Evolutionary conservation across 805 yeast species (phyloP), one percentile per base, ranked within the genome.

Genomic region (Wickerhamomyces mucosus): DNA sequence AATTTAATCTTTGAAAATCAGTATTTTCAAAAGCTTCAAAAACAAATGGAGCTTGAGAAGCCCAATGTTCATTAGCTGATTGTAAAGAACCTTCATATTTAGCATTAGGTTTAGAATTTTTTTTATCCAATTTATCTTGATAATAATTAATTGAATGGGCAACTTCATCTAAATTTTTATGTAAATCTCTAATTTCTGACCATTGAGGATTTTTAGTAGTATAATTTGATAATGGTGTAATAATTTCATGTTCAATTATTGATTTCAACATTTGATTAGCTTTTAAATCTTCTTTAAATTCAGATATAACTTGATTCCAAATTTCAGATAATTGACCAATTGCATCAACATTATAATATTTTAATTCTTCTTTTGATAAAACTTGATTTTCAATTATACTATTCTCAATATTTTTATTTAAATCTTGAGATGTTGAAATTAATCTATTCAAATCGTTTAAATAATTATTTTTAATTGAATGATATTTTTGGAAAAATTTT

Each of bases 1-100:
- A 66, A 37, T 57, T 63, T 54, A 72, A 65, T 58, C 83, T 74
- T 54, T 60, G 59, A 46, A 60, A 66, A 51, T 85, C 94, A 43
- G 78, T 75, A 39, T 64, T 65, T 49, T 84, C 92, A 51, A 85
- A 78, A 41, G 73, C 72, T 43, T 77, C 78, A 49, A 82, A 79
- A 26, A 80, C 72, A 34, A 68, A 73, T 3, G 94, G 89, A 3
- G 92, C 89, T 51, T 77, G 75, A 33, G 71, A 61, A 39, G 75
- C 77, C 95, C 95, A 85, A 44, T 72, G 69, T 21, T 62, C 62
- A 32, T 69, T 75, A 20, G 73, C 67, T 29, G 56, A 52, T 12
- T 48, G 53, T 29, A 60, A 55, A 40, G 59, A 69, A 56, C 47
- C 57, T 40, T 52, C 61, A 41, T 59, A 63, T 61, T 52, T 52